Percentiles rank a stretch among this genome's conserved stretches.
Conservation (phyloP, 2,329 filamentous ascomycete genomes). For the Colletotrichum melonis region DNA sequence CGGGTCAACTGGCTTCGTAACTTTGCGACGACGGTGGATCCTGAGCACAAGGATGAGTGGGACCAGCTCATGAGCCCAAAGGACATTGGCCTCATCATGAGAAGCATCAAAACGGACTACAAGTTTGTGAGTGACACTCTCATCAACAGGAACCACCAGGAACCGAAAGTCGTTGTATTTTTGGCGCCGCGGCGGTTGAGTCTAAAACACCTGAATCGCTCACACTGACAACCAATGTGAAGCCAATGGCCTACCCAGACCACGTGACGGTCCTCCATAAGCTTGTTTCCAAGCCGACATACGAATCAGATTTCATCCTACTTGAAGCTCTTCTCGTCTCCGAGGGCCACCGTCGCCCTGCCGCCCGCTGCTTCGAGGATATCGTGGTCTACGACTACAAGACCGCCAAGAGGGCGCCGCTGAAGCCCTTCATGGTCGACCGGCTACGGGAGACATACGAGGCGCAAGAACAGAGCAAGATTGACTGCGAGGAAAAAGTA, state of each 20-base stretch:
- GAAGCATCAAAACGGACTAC: slow-evolving; percentile 84
- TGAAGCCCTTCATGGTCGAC: slow-evolving; percentile 55
- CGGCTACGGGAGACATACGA: slow-evolving; percentile 49
- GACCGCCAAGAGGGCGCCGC: slow-evolving; percentile 47
- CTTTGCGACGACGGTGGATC: slow-evolving; percentile 73
- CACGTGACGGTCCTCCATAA: slow-evolving; percentile 87
- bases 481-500: slow-evolving; percentile 36
- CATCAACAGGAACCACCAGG: not conserved
- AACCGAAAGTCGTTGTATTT: not conserved
- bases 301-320: slow-evolving; percentile 61
- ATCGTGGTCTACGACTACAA: slow-evolving; percentile 79
- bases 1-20: slow-evolving; percentile 83
- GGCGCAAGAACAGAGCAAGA: slow-evolving; percentile 44
- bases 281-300: slow-evolving; percentile 64
- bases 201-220: not conserved
- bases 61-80: slow-evolving; percentile 73
- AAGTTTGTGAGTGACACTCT: slow-evolving; percentile 78
- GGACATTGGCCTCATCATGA: slow-evolving; percentile 79
- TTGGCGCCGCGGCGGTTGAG: not conserved
- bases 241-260: slow-evolving; percentile 89
- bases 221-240: slow-evolving; percentile 9
- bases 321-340: slow-evolving; percentile 77
- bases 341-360: slow-evolving; percentile 77
- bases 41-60: slow-evolving; percentile 73
- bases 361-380: slow-evolving; percentile 82